Evolutionary conservation across 2,329 filamentous ascomycete species (phyloP), one percentile per base, ranked within the genome.

Genomic region (Ophiostoma australiae): DNA sequence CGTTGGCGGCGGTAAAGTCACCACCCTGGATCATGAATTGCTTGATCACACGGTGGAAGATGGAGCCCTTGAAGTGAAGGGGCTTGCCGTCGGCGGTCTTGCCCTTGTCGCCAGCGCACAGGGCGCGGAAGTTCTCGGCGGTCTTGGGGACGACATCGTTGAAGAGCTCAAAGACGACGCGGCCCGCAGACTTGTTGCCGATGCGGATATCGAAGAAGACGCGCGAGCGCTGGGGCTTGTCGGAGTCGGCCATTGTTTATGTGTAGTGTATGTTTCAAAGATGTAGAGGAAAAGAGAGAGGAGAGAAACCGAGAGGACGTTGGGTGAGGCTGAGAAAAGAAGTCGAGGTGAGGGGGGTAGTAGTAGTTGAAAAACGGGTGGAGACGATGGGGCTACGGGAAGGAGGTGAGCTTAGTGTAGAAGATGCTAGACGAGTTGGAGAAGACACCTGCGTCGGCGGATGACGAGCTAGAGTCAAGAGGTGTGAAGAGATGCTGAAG

Each of bases 21-120:
- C 95, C 94, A 78, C 95, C 94, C 83, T 97, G 91, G 78, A 97
- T 95, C 94, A 99, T 98, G 82, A 99, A 99, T 77, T 92, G 88
- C 85, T 97, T 97, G 84, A 99, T 99, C 74, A 99, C 91, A 69
- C 94, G 91, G 84, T 99, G 94, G 85, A 99, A 98, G 76, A 84
- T 84, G 73, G 92, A 96, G 76, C 92, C 91, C 85, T 97, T 97
- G 88, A 93, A 99, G 84, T 92, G 91, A 70, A 99, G 86, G 66
- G 90, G 91, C 82, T 94, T 94, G 79, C 93, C 94, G 39, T 87
- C 82, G 79, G 92, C 91, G 75, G 93, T 92, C 33, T 86, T 76
- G 73, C 94, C 94, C 83, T 97, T 97, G 84, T 98, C 94, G 75
- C 94, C 94, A 0, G 94, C 97, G 84, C 93, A 97, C 73, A 97